Base-by-base conservation (phyloP, 495 filamentous ascomycete species). In the Pseudevernia furfuracea region DNA sequence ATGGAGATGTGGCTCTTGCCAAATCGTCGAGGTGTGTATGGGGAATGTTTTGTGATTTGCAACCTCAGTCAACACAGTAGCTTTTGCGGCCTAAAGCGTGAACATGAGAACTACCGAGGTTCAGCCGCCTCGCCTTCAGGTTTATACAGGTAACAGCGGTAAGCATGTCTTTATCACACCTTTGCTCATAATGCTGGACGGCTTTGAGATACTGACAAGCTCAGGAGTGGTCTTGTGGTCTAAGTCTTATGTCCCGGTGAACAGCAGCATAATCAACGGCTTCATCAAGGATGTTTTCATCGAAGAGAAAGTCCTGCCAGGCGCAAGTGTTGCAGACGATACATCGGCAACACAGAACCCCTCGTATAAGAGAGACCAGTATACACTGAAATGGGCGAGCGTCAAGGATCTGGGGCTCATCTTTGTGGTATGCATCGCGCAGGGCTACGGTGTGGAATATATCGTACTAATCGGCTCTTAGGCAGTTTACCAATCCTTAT, bases 211-310 rank as follows among this genome's bases (percentile, higher is more conserved):
- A 63, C 74, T 98, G 30, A 96, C 91, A 61, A 96, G 92, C 43
- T 96, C 94, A 23, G 94, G 94, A 32, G 91, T 98, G 58, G 94
- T 98, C 53, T 82, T 98, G 48, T 98, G 94, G 94, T 97, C 94
- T 38, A 87, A 88, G 71, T 87, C 85, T 7, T 96, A 94, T 74
- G 85, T 85, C 41, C 81, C 89, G 1, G 84, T 96, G 69, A 89
- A 85, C 71, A 79, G 89, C 28, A 87, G 88, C 69, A 79, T 97
- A 57, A 85, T 98, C 78, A 96, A 98, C 78, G 88, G 87, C 78
- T 88, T 97, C 74, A 95, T 98, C 79, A 85, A 85, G 73, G 92
- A 97, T 74, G 88, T 97, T 72, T 93, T 98, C 78, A 96, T 98
- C 72, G 95, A 97, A 76, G 94, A 97, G 75, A 86, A 85, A 71